A percentile compares a stretch with the other conserved stretches of the same genome.
Conservation (phyloP, 768 basidiomycete species). For the Tulasnella sp. region DNA sequence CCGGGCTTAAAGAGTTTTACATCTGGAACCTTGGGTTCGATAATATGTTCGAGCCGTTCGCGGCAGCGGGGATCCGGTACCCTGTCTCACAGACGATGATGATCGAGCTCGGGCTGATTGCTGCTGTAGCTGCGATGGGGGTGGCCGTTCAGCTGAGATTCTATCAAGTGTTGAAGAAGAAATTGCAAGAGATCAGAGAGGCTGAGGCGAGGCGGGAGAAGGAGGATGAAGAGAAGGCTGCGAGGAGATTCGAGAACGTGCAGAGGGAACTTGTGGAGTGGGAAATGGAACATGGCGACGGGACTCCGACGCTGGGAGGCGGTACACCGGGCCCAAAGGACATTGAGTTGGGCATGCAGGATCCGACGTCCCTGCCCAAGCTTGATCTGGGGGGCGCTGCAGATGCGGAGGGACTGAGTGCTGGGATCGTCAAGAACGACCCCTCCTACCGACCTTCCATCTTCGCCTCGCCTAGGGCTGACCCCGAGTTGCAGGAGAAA, state of each 20-base stretch:
- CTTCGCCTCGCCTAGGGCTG: conserved; percentile 4
- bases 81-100: conserved; percentile 86
- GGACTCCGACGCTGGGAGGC: conserved; percentile 18
- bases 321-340: neutral
- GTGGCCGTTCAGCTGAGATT: conserved; percentile 84
- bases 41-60: conserved; percentile 66
- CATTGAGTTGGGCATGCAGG: conserved; percentile 1
- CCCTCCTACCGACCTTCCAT: neutral
- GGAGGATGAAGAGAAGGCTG: conserved; percentile 65
- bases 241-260: conserved; percentile 53
- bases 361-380: neutral
- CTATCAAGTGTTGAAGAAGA: conserved; percentile 65
- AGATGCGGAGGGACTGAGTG: neutral
- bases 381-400: conserved; percentile 4
- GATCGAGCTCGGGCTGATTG: conserved; percentile 85
- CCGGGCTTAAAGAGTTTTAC: conserved; percentile 95
- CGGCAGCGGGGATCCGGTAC: conserved; percentile 54
- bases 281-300: conserved; percentile 75
- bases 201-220: conserved; percentile 64
- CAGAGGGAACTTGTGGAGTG: conserved; percentile 67
- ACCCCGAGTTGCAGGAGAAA: conserved; percentile 21
- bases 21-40: conserved; percentile 89
- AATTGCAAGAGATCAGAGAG: conserved; percentile 66
- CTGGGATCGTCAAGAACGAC: neutral
- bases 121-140: conserved; percentile 74